A percentile compares a stretch with the other conserved stretches of the same genome.
phyloP scores from a whole-genome alignment of 805 yeast genomes.

The Metschnikowia lachancei region DNA sequence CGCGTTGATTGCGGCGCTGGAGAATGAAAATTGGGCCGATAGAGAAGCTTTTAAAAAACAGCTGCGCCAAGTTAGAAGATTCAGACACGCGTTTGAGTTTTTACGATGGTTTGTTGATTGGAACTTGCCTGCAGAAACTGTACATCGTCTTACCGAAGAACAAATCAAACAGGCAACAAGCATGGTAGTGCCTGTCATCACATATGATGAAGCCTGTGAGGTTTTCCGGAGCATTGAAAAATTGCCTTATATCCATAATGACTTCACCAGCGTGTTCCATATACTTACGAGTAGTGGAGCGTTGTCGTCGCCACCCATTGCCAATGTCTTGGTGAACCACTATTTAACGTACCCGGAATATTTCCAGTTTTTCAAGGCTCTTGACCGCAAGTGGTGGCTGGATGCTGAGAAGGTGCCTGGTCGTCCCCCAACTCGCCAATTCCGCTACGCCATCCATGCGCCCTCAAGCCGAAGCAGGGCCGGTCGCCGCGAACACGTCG shows the following conservation, averaged over 20 bases:
- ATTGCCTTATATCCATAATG: background rate
- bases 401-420: background rate
- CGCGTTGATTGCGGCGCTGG: background rate
- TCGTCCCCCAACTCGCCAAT: background rate
- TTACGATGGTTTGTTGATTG: conserved; percentile 1
- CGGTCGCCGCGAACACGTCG: no score
- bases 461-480: background rate
- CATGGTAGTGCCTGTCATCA: background rate
- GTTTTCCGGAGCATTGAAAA: background rate
- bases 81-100: conserved; percentile 2
- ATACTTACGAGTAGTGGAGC: conserved; percentile 1
- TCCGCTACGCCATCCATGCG: conserved; percentile 1
- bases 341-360: background rate
- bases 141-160: background rate
- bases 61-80: background rate
- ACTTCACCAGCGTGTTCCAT: background rate
- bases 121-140: background rate
- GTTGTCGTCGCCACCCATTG: conserved; percentile 2
- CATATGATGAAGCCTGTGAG: conserved; percentile 1
- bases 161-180: background rate
- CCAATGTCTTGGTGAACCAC: conserved; percentile 1
- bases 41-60: background rate
- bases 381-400: conserved; percentile 6
- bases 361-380: conserved; percentile 6
- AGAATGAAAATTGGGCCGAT: background rate